Percentiles rank a stretch among this genome's conserved stretches.
These are phyloP conservation scores for Geranium incanum DNA, from an alignment of 441 rosid species.

Conservation along the genomic window DNA sequence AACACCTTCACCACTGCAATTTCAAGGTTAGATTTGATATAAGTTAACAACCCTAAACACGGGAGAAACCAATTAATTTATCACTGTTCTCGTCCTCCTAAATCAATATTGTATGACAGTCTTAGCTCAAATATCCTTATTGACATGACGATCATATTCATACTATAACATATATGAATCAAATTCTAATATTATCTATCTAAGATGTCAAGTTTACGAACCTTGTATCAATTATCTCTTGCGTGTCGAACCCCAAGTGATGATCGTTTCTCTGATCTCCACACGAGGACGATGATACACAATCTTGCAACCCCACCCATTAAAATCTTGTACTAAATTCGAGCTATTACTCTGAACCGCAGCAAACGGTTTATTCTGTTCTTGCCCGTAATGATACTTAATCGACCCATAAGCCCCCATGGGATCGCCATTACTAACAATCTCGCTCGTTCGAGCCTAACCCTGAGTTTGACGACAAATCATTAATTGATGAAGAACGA, in stretches of 20 bases:
- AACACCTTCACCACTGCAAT: neutral
- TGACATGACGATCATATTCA: too few species aligned
- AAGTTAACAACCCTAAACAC: too few species aligned
- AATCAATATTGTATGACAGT: too few species aligned
- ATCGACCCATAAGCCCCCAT: neutral
- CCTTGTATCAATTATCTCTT: neutral
- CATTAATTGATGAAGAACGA: conserved; percentile 70
- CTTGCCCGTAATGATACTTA: neutral
- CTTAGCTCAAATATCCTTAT: too few species aligned
- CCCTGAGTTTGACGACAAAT: conserved; percentile 29
- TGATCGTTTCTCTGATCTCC: neutral
- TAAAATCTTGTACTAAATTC: neutral
- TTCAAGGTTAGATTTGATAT: neutral
- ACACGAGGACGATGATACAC: neutral
- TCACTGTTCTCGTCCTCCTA: too few species aligned
- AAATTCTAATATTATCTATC: too few species aligned
- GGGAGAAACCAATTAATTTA: too few species aligned
- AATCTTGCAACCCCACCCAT: neutral
- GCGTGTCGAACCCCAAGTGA: neutral
- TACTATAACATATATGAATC: neutral
- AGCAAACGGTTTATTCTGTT: neutral
- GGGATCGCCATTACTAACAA: neutral
- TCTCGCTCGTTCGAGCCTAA: conserved; percentile 18
- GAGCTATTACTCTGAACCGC: neutral
- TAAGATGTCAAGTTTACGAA: neutral